phyloP scores from a whole-genome alignment of 805 yeast genomes.

The Ogataea nakhonphanomensis region DNA sequence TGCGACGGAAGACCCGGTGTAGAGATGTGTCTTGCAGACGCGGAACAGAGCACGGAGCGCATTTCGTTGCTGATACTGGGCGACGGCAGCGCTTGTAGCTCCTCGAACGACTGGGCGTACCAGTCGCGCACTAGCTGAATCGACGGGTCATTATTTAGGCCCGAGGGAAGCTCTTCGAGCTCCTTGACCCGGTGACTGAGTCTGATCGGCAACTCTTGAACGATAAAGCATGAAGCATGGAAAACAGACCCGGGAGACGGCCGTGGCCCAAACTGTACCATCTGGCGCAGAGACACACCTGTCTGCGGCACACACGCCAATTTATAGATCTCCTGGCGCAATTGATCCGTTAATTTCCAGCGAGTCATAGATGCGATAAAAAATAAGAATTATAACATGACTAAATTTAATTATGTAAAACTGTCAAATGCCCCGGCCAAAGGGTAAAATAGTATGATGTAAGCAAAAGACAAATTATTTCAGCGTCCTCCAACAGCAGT shows the following conservation, averaged over 20 bases:
- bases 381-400: background rate
- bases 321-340: constrained; percentile 54
- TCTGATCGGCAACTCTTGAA: constrained; percentile 83
- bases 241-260: constrained; percentile 78
- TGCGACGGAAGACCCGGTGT: constrained; percentile 10
- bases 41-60: constrained; percentile 33
- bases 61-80: constrained; percentile 49
- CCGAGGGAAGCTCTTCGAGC: constrained; percentile 74
- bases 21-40: constrained; percentile 1
- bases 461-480: constrained; percentile 1
- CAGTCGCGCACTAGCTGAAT: constrained; percentile 76
- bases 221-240: constrained; percentile 79
- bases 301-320: constrained; percentile 78
- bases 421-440: constrained; percentile 13
- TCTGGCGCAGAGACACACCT: constrained; percentile 78
- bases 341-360: constrained; percentile 48
- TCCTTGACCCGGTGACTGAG: constrained; percentile 84
- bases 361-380: constrained; percentile 9
- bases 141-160: constrained; percentile 68
- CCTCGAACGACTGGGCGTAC: constrained; percentile 90
- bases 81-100: constrained; percentile 60
- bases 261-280: constrained; percentile 85
- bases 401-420: background rate
- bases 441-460: constrained; percentile 10
- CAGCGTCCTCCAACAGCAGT: constrained; percentile 33